phyloP scores from a whole-genome alignment of 2,329 filamentous ascomycete genomes.

The Apiospora hydei region DNA sequence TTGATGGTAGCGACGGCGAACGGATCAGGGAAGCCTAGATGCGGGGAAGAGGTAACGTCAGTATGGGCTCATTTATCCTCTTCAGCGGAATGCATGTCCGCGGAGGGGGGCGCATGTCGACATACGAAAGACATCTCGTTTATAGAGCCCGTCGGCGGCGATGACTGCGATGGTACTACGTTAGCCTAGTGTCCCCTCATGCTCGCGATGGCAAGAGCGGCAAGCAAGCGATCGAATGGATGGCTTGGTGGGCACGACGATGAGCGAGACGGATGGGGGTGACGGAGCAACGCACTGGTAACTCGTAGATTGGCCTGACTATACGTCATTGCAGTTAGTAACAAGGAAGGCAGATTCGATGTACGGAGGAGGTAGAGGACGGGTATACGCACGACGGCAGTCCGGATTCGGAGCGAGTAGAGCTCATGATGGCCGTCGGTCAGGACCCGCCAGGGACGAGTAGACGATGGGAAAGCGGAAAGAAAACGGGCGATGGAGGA shows the following conservation, averaged over 20 bases:
- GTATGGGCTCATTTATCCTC: not conserved
- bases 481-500: constrained; percentile 7
- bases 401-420: constrained; percentile 64
- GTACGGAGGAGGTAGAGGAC: constrained; percentile 8
- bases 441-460: constrained; percentile 9
- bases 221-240: constrained; percentile 20
- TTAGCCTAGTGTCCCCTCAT: constrained; percentile 42
- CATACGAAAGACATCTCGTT: constrained; percentile 98
- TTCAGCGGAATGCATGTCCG: not conserved
- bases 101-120: constrained; percentile 37
- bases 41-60: constrained; percentile 20
- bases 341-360: constrained; percentile 27
- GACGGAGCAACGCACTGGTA: constrained; percentile 72
- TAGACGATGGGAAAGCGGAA: not conserved
- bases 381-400: constrained; percentile 64
- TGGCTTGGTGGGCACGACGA: not conserved
- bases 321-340: constrained; percentile 41
- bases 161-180: constrained; percentile 71
- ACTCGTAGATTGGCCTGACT: constrained; percentile 89
- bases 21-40: constrained; percentile 89
- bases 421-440: constrained; percentile 47
- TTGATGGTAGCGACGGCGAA: constrained; percentile 97
- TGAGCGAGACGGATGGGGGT: constrained; percentile 24
- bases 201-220: not conserved
- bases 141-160: constrained; percentile 97